These are phyloP conservation scores for Turnera subulata DNA, from an alignment of 345 rosid species.

Conservation along the genomic window DNA sequence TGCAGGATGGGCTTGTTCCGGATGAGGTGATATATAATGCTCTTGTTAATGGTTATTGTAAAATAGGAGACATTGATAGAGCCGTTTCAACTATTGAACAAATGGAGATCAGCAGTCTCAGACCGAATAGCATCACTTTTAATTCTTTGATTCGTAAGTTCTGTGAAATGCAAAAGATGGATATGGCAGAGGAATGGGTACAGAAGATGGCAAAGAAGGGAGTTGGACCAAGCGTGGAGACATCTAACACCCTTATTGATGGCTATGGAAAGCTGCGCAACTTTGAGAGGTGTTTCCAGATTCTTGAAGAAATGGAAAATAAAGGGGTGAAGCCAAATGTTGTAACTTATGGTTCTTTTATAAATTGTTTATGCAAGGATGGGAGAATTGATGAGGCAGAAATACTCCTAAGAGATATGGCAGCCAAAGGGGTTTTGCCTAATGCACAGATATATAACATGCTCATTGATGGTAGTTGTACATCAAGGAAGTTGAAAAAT, in stretches of 20 bases:
- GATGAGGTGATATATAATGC: slow-evolving; percentile 54
- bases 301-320: slow-evolving; percentile 78
- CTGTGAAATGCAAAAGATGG: slow-evolving; percentile 54
- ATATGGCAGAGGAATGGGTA: slow-evolving; percentile 57
- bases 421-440: slow-evolving; percentile 50
- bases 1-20: slow-evolving; percentile 42
- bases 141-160: slow-evolving; percentile 57
- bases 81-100: slow-evolving; percentile 40
- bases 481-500: slow-evolving; percentile 46
- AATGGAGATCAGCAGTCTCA: slow-evolving; percentile 61
- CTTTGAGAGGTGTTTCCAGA: slow-evolving; percentile 59
- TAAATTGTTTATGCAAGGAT: slow-evolving; percentile 63
- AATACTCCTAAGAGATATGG: slow-evolving; percentile 58
- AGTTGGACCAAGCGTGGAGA: slow-evolving; percentile 50
- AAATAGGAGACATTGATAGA: slow-evolving; percentile 38
- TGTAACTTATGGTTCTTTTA: slow-evolving; percentile 64
- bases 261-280: slow-evolving; percentile 61
- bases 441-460: slow-evolving; percentile 65
- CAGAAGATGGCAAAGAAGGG: slow-evolving; percentile 60
- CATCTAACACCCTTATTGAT: slow-evolving; percentile 56
- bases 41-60: slow-evolving; percentile 64
- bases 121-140: slow-evolving; percentile 50
- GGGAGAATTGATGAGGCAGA: slow-evolving; percentile 77
- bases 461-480: slow-evolving; percentile 59
- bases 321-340: slow-evolving; percentile 55